A percentile compares a stretch with the other conserved stretches of the same genome.
Evolutionary conservation across 495 filamentous ascomycete species (phyloP).

Genomic region (Jackrogersella minutella): DNA sequence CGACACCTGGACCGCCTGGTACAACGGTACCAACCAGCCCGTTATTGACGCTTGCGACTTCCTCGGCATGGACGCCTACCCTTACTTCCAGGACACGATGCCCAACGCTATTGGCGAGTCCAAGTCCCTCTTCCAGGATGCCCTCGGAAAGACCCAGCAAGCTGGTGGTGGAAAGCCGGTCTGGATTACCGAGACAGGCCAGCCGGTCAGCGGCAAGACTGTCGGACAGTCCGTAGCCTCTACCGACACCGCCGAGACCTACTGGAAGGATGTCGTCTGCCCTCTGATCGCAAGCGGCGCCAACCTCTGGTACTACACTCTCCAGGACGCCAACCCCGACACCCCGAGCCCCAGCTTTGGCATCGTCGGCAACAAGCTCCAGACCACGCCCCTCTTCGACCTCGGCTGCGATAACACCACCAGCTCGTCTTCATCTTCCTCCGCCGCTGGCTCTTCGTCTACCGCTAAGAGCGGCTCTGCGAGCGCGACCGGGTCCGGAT

Average conservation of each 20-base stretch:
- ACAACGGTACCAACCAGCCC: constrained; percentile 72
- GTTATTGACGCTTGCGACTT: constrained; percentile 78
- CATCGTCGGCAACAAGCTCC: constrained; percentile 52
- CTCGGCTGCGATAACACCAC: constrained; percentile 59
- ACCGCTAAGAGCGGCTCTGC: constrained; percentile 23
- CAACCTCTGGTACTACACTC: constrained; percentile 81
- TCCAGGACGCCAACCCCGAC: constrained; percentile 67
- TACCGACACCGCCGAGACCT: constrained; percentile 74
- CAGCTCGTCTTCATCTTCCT: constrained; percentile 30
- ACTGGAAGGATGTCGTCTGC: constrained; percentile 84
- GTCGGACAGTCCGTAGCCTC: constrained; percentile 69
- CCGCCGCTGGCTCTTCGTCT: constrained; percentile 13
- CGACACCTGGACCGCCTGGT: constrained; percentile 91
- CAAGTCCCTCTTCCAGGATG: constrained; percentile 68
- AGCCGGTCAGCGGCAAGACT: constrained; percentile 73
- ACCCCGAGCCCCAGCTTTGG: constrained; percentile 77
- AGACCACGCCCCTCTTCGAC: constrained; percentile 68
- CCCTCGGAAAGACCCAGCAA: constrained; percentile 64
- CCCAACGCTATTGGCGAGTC: constrained; percentile 69
- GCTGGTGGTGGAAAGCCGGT: constrained; percentile 72
- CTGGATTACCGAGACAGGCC: constrained; percentile 93
- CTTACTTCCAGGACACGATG: constrained; percentile 77
- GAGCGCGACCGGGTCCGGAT: constrained; percentile 10
- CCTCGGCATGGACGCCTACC: constrained; percentile 79
- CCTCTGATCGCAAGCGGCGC: constrained; percentile 63